Conservation (phyloP, 208 protist genomes). For the Crithidia expoeki region DNA sequence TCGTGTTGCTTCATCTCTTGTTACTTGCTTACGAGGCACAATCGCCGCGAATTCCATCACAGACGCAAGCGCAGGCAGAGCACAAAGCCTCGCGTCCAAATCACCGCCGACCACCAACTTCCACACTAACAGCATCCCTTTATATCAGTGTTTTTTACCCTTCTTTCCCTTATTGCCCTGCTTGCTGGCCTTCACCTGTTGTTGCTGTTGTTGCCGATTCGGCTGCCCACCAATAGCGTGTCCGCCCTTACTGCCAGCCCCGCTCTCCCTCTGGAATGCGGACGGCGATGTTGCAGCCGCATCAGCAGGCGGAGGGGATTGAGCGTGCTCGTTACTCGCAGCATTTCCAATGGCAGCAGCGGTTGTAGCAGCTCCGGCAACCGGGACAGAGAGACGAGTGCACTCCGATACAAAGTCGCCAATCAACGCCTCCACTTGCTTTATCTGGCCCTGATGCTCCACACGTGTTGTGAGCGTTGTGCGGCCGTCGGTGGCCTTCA, state of each 20-base stretch:
- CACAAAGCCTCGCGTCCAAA: no score
- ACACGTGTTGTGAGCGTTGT: conserved; percentile 71
- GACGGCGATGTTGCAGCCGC: neutral
- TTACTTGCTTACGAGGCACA: no score
- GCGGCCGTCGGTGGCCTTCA: conserved; percentile 74
- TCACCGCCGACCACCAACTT: neutral
- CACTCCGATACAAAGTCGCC: conserved; percentile 63
- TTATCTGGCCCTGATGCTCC: conserved; percentile 61
- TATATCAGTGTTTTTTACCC: conserved; percentile 24
- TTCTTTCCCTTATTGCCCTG: conserved; percentile 33
- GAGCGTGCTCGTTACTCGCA: no score
- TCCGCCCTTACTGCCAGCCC: neutral
- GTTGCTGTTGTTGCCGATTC: conserved; percentile 21
- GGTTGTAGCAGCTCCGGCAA: neutral
- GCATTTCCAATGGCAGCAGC: neutral
- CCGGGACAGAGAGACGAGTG: conserved; percentile 29
- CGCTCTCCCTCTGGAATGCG: neutral
- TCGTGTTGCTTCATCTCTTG: no score
- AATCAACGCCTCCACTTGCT: conserved; percentile 63
- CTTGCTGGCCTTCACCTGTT: conserved; percentile 20
- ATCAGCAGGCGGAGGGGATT: neutral
- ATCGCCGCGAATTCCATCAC: no score
- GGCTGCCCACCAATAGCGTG: neutral
- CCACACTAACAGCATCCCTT: no score
- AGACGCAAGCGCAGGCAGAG: no score